Evolutionary conservation across 2,329 filamentous ascomycete species (phyloP), one percentile per base, ranked within the genome.

Genomic region (Exophiala viscosa): DNA sequence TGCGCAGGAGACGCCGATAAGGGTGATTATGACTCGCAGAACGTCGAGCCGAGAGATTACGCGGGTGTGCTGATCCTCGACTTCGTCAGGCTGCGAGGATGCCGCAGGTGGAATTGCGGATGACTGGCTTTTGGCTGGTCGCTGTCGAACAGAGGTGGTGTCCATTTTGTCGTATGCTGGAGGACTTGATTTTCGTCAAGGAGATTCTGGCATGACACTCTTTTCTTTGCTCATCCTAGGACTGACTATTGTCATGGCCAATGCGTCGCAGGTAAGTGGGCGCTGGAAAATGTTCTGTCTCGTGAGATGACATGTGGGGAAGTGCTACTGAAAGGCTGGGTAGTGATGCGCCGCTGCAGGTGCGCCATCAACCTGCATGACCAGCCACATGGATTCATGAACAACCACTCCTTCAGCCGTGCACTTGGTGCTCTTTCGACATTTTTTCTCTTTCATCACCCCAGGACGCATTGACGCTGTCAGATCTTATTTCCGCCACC

Each of bases 1-100:
- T 14, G 80, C 84, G 63, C 78, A 82, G 18, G 83, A 87, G 42
- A 85, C 80, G 39, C 88, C 61, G 32, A 86, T 60, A 11, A 91
- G 69, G 49, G 88, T 88, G 31, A 78, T 78, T 41, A 90, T 64
- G 28, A 91, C 77, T 31, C 88, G 85, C 54, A 90, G 70, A 48
- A 87, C 69, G 67, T 92, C 88, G 32, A 90, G 62, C 36, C 74
- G 40, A 49, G 70, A 71, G 63, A 76, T 72, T n/a, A 67, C 64
- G n/a, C 52, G 45, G 11, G 51, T 45, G 18, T 45, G 48, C 15
- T 45, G 40, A 41, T 60, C 58, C 44, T 62, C 60, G 14, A 49
- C 18, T 18, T 58, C 57, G n/a, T 42, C 50, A 20, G 51, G 17
- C 3, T 23, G n/a, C 5, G 41, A 31, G 10, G 50, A 28, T 44